Percentiles rank a stretch among this genome's conserved stretches.
These are phyloP conservation scores for Coniosporium tulheliwenetii DNA, from an alignment of 2,329 filamentous ascomycete genomes.

Conservation along the genomic window DNA sequence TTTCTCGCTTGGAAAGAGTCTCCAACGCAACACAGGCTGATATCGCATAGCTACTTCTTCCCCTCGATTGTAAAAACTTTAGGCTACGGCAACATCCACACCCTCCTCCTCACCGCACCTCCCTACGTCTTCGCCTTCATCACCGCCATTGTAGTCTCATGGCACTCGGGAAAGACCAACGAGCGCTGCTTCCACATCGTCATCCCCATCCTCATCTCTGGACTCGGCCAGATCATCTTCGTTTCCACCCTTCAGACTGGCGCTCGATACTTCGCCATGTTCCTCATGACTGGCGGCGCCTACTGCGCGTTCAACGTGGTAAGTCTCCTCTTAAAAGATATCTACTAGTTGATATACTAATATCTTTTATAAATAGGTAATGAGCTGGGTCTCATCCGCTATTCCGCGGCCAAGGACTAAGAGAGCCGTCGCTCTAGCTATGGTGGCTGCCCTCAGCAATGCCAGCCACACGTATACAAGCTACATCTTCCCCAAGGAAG, in stretches of 20 bases:
- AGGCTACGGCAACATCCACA: slow-evolving; percentile 18
- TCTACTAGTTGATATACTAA: no score
- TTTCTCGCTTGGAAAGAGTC: slow-evolving; percentile 1
- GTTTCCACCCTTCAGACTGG: slow-evolving; percentile 12
- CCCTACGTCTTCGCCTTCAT: slow-evolving; percentile 17
- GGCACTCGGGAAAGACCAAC: slow-evolving; percentile 12
- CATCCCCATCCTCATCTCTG: slow-evolving; percentile 11
- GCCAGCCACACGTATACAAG: slow-evolving; percentile 8
- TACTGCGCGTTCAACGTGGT: slow-evolving; percentile 17
- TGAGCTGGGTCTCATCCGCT: slow-evolving; percentile 8
- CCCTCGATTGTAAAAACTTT: slow-evolving; percentile 20
- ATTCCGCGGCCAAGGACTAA: slow-evolving; percentile 8
- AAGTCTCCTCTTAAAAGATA: no score
- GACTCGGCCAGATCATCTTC: slow-evolving; percentile 15
- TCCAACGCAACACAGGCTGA: slow-evolving; percentile 5
- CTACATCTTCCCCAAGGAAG: slow-evolving; percentile 6
- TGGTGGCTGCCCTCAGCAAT: slow-evolving; percentile 7
- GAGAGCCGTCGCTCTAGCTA: slow-evolving; percentile 7
- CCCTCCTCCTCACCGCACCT: slow-evolving; percentile 16
- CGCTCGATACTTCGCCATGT: slow-evolving; percentile 16
- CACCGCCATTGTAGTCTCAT: slow-evolving; percentile 9
- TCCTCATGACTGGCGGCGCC: slow-evolving; percentile 15
- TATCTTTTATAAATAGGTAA: no score
- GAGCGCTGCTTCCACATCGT: slow-evolving; percentile 19
- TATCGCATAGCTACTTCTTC: slow-evolving; percentile 13